Percentiles rank a stretch among this genome's conserved stretches.
Evolutionary conservation across 192 early-diverging fungal species (phyloP).

Genomic region (Cladochytrium replicatum): DNA sequence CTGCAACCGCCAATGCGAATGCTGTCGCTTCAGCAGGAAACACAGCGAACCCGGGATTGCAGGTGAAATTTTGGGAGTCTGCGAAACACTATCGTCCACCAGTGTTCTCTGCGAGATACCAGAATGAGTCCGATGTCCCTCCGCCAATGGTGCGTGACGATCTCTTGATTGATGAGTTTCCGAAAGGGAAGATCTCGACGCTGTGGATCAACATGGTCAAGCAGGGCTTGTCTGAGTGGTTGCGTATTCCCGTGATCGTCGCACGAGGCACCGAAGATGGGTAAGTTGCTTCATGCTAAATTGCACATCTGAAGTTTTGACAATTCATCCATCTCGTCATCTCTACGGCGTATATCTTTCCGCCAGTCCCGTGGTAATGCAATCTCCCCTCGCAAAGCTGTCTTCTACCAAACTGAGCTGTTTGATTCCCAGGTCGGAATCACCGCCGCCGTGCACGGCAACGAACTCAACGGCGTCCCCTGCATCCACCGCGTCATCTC

Average conservation of each 20-base stretch:
- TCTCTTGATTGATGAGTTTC: constrained; percentile 54
- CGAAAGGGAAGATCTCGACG: constrained; percentile 44
- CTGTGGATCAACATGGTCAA: constrained; percentile 65
- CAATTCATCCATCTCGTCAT: no score
- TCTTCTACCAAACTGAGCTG: no score
- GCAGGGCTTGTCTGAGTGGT: constrained; percentile 54
- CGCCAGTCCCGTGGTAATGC: no score
- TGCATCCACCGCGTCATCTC: constrained; percentile 77
- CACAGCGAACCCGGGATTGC: constrained; percentile 1
- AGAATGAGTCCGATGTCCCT: constrained; percentile 51
- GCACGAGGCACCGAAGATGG: constrained; percentile 55
- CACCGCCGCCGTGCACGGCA: constrained; percentile 85
- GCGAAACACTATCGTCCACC: constrained; percentile 47
- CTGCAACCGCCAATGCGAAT: neutral
- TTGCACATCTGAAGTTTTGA: neutral
- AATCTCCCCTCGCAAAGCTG: no score
- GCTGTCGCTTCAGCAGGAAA: neutral
- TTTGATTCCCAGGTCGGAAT: constrained; percentile 31
- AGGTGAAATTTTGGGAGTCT: constrained; percentile 31
- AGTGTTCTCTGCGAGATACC: constrained; percentile 27
- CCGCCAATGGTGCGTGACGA: constrained; percentile 48
- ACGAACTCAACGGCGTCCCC: constrained; percentile 87
- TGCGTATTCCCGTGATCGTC: constrained; percentile 62
- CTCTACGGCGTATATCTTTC: no score
- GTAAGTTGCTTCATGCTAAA: neutral